Conservation (phyloP, 176 grass and related monocot genomes). For the Oryza longistaminata region DNA sequence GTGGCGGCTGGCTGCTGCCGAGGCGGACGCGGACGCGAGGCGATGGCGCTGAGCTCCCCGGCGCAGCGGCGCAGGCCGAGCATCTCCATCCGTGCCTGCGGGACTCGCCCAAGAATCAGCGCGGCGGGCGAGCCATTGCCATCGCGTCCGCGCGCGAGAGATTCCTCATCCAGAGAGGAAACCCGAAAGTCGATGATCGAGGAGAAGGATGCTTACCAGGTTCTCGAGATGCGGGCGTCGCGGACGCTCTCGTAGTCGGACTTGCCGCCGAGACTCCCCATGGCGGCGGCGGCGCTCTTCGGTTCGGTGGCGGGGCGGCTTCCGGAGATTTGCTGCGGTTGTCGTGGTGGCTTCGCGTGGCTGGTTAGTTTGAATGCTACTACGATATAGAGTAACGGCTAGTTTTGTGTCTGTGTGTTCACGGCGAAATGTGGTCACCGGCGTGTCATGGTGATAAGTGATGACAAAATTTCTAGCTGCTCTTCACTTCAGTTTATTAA, state of each 20-base stretch:
- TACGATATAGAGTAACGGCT: not conserved
- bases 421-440: no score
- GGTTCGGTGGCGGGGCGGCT: not conserved
- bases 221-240: slow-evolving; percentile 76
- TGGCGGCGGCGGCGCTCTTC: not conserved
- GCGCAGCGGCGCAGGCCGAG: slow-evolving; percentile 61
- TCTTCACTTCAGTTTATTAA: no score
- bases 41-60: slow-evolving; percentile 52
- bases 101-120: slow-evolving; percentile 15
- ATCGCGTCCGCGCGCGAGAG: no score
- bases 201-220: slow-evolving; percentile 41
- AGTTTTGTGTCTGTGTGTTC: not conserved
- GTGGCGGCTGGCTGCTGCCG: slow-evolving; percentile 29
- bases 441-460: no score
- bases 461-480: no score
- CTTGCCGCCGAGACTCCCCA: slow-evolving; percentile 48
- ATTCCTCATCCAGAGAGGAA: not conserved
- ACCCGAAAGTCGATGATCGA: not conserved
- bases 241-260: slow-evolving; percentile 69
- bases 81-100: slow-evolving; percentile 71
- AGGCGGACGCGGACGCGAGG: no score
- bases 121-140: not conserved
- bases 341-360: no score
- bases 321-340: not conserved
- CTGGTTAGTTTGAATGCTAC: not conserved